Evolutionary conservation across 805 yeast genomes (phyloP).

Genomic region (Maudiozyma barnettii): DNA sequence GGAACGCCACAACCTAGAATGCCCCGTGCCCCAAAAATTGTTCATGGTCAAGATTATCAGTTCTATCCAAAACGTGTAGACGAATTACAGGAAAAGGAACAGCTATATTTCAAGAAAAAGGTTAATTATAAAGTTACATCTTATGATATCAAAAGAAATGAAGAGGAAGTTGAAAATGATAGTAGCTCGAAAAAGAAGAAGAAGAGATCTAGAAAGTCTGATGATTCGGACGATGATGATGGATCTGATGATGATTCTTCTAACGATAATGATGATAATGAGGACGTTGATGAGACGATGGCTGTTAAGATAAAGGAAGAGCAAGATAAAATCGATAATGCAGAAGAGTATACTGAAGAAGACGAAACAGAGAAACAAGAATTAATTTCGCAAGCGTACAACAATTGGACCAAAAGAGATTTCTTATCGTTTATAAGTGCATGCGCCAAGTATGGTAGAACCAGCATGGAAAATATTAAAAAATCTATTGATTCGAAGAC

Average conservation of each 20-base stretch:
- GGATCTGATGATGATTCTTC: neutral
- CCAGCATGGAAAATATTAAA: slow-evolving; percentile 40
- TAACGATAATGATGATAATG: slow-evolving; percentile 38
- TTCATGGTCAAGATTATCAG: slow-evolving; percentile 63
- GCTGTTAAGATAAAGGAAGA: slow-evolving; percentile 23
- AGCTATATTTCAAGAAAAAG: slow-evolving; percentile 49
- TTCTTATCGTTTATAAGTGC: slow-evolving; percentile 63
- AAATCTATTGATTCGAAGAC: slow-evolving; percentile 48
- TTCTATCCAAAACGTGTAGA: slow-evolving; percentile 51
- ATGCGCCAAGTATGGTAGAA: slow-evolving; percentile 57
- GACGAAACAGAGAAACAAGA: slow-evolving; percentile 46
- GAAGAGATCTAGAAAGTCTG: slow-evolving; percentile 15
- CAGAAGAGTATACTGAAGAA: slow-evolving; percentile 52
- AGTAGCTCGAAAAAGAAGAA: neutral
- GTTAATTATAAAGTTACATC: slow-evolving; percentile 49
- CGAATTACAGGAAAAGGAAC: slow-evolving; percentile 53
- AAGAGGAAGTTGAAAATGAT: slow-evolving; percentile 21
- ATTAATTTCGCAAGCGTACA: slow-evolving; percentile 48
- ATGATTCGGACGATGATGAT: neutral
- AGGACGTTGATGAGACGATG: slow-evolving; percentile 8
- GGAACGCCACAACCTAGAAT: slow-evolving; percentile 34
- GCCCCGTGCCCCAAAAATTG: slow-evolving; percentile 54
- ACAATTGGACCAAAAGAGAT: slow-evolving; percentile 65
- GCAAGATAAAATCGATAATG: slow-evolving; percentile 49
- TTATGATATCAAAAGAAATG: slow-evolving; percentile 46